A percentile compares a stretch with the other conserved stretches of the same genome.
Evolutionary conservation across 192 early-diverging fungal genomes (phyloP).

Genomic region (Haplosporangium gracile): DNA sequence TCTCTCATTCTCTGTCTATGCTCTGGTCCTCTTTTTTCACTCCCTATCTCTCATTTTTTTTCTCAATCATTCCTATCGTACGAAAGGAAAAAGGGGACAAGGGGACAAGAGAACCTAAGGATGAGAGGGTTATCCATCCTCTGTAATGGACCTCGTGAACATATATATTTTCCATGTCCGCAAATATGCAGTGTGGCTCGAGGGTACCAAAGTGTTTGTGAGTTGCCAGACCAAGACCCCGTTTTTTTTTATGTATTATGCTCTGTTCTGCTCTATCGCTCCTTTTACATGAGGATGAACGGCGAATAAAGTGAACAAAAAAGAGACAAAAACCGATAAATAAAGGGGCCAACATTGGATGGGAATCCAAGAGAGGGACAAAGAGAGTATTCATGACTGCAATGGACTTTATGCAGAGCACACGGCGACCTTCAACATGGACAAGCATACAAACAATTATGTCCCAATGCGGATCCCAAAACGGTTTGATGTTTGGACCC

Average conservation of each 20-base stretch:
- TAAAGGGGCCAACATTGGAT: background rate
- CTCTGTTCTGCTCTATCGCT: background rate
- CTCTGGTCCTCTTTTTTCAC: background rate
- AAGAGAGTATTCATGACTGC: background rate
- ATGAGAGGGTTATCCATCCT: background rate
- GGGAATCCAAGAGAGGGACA: background rate
- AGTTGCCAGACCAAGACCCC: no score
- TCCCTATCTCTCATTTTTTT: background rate
- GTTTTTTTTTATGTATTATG: background rate
- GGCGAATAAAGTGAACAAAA: background rate
- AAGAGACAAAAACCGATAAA: background rate
- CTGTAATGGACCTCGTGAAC: no score
- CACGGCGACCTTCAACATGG: background rate
- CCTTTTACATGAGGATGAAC: background rate
- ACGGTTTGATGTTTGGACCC: slow-evolving; percentile 24
- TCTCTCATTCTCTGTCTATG: background rate
- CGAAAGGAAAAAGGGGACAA: background rate
- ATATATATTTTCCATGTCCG: no score
- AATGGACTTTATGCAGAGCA: background rate
- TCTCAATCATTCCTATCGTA: background rate
- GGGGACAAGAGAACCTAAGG: background rate
- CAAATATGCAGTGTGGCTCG: no score
- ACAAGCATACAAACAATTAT: background rate
- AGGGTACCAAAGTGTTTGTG: no score
- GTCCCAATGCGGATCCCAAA: background rate